Conservation (phyloP, 2,329 filamentous ascomycete species). For the Colletotrichum noveboracense region DNA sequence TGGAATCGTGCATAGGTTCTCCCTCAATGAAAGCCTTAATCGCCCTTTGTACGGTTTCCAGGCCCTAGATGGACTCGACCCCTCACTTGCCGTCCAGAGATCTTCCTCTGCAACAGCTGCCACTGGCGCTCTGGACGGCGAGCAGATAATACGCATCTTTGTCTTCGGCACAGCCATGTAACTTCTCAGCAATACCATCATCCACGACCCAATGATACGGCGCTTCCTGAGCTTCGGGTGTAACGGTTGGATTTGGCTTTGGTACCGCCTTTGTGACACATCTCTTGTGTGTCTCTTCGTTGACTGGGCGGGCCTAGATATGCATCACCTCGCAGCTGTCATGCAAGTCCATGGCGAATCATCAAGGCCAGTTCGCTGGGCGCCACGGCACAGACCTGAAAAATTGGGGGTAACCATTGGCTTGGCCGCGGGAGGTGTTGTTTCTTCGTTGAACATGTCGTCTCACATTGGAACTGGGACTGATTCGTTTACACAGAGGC, state of each 20-base stretch:
- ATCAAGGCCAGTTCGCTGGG: constrained; percentile 37
- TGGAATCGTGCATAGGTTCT: constrained; percentile 34
- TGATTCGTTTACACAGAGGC: background rate
- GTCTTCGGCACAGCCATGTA: background rate
- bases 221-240: constrained; percentile 37
- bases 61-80: constrained; percentile 32
- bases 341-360: background rate
- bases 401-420: constrained; percentile 40
- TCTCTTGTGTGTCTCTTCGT: constrained; percentile 38
- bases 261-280: constrained; percentile 32
- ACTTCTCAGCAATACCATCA: background rate
- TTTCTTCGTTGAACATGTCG: background rate
- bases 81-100: constrained; percentile 33
- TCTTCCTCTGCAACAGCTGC: constrained; percentile 35
- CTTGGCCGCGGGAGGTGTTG: constrained; percentile 33
- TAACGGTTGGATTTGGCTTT: constrained; percentile 40
- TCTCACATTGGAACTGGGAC: background rate
- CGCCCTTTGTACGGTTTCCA: constrained; percentile 41
- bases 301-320: constrained; percentile 32
- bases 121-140: constrained; percentile 26
- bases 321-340: constrained; percentile 1
- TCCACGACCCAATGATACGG: background rate
- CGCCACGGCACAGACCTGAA: constrained; percentile 40
- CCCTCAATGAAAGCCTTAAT: constrained; percentile 39
- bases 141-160: background rate